Base-by-base conservation (phyloP, 805 yeast species). In the Candida sonorensis region DNA sequence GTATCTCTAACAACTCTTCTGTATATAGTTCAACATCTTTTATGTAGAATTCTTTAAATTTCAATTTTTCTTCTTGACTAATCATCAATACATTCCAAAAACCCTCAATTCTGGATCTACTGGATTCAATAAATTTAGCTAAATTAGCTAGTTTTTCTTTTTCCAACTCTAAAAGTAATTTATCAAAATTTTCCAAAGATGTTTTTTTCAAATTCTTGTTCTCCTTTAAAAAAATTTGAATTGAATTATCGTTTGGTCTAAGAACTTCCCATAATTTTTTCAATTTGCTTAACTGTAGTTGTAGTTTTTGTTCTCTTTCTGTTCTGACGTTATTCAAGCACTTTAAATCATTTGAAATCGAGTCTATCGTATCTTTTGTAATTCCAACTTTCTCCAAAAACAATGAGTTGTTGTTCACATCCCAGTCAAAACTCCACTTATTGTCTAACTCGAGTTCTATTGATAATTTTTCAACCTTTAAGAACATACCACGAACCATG, bases 41-140 rank as follows among this genome's bases (percentile, higher is more conserved):
- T 28, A 56, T 57, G 45, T 51, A 64, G 16, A 39, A 47, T 9
- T 67, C 66, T 20, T 62, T 52, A 53, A 84, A 82, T 2, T 49
- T 50, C 1, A 37, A 39, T 41, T 72, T 66, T 31, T 79, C 76
- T 1, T 61, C 66, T 1, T 64, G 67, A 2, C 81, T 66, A 40
- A 69, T 80, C 52, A 69, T 76, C 44, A 88, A 55, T 7, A 64
- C 55, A 22, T 67, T 61, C 88, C 95, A 87, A 9, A 72, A 57
- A 4, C 63, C 68, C 25, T 64, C 66, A 9, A 88, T 79, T 35
- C 73, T 72, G 2, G 49, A 46, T 52, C 90, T 66, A 2, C 81
- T 64, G 28, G 75, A 81, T 5, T 61, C 48, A 10, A 88, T 81
- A 38, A 88, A 78, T 14, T 73, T 72, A 31, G 81, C 78, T 14